A percentile compares a stretch with the other conserved stretches of the same genome.
phyloP scores from a whole-genome alignment of 2,329 filamentous ascomycete genomes.

The Cordyceps tenuipes region DNA sequence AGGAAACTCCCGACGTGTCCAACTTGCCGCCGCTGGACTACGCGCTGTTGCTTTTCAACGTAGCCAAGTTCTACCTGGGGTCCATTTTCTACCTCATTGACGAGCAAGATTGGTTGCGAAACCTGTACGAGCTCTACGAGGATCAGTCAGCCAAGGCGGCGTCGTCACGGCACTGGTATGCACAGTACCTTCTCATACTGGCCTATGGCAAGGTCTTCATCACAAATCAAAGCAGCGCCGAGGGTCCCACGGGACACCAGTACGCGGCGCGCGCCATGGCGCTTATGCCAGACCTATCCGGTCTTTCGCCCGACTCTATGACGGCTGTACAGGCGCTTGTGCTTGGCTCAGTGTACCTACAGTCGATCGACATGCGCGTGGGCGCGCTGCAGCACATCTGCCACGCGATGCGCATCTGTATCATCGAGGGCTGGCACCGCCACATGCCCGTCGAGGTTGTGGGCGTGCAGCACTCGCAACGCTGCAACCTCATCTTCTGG shows the following conservation, averaged over 20 bases:
- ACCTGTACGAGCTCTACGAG: conserved; percentile 18
- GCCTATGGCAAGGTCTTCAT: conserved; percentile 26
- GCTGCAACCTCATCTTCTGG: conserved; percentile 24
- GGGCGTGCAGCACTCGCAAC: conserved; percentile 17
- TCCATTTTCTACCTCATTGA: conserved; percentile 19
- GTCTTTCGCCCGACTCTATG: conserved; percentile 22
- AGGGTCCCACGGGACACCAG: conserved; percentile 27
- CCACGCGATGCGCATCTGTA: conserved; percentile 25
- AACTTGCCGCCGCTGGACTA: conserved; percentile 20
- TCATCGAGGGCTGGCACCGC: conserved; percentile 23
- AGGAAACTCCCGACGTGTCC: conserved; percentile 20
- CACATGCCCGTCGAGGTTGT: conserved; percentile 19
- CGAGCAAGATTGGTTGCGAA: conserved; percentile 15
- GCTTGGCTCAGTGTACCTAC: conserved; percentile 25
- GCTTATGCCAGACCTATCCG: conserved; percentile 28
- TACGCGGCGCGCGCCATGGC: conserved; percentile 32
- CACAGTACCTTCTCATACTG: conserved; percentile 24
- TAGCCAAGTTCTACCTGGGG: conserved; percentile 19
- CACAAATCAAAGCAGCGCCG: conserved; percentile 18
- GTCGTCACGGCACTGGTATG: conserved; percentile 21
- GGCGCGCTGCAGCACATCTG: conserved; percentile 28
- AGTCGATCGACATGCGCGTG: conserved; percentile 28
- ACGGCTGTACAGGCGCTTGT: conserved; percentile 24
- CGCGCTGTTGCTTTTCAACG: conserved; percentile 18
- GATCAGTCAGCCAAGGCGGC: conserved; percentile 16